Conservation (phyloP, 2,329 filamentous ascomycete species). For the Curvularia verruculosa region DNA sequence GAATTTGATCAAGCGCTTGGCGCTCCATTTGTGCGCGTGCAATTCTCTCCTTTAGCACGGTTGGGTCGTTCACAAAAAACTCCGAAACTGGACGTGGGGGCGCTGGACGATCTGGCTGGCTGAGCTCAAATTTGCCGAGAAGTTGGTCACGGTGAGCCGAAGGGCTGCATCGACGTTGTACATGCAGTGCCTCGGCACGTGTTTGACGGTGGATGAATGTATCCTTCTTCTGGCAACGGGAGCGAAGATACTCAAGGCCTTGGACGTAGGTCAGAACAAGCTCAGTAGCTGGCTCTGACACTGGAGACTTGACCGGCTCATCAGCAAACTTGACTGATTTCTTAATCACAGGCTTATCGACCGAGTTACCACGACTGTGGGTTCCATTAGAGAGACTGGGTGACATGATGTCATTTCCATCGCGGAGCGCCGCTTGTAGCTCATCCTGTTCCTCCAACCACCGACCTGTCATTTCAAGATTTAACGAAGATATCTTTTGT, state of each 20-base stretch:
- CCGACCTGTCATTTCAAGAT: conserved; percentile 80
- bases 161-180: conserved; percentile 75
- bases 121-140: conserved; percentile 82
- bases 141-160: conserved; percentile 79
- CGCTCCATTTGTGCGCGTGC: conserved; percentile 72
- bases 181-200: conserved; percentile 87
- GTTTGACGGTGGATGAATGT: conserved; percentile 83
- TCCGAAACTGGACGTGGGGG: conserved; percentile 54
- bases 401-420: conserved; percentile 56
- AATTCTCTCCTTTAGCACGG: conserved; percentile 65
- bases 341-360: conserved; percentile 58
- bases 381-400: conserved; percentile 46
- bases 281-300: conserved; percentile 38
- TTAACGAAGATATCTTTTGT: conserved; percentile 70
- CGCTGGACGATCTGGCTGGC: conserved; percentile 52
- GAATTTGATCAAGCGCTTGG: conserved; percentile 75
- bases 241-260: conserved; percentile 77
- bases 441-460: conserved; percentile 85
- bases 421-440: conserved; percentile 71
- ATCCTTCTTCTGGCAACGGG: conserved; percentile 71
- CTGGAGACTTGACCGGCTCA: conserved; percentile 31
- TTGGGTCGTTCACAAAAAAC: conserved; percentile 59
- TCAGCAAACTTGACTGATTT: conserved; percentile 78
- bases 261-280: conserved; percentile 83
- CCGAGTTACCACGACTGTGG: conserved; percentile 44